Percentiles rank a stretch among this genome's conserved stretches.
Evolutionary conservation across 139 green algal genomes (phyloP).

Genomic region (Chlorella sorokiniana): DNA sequence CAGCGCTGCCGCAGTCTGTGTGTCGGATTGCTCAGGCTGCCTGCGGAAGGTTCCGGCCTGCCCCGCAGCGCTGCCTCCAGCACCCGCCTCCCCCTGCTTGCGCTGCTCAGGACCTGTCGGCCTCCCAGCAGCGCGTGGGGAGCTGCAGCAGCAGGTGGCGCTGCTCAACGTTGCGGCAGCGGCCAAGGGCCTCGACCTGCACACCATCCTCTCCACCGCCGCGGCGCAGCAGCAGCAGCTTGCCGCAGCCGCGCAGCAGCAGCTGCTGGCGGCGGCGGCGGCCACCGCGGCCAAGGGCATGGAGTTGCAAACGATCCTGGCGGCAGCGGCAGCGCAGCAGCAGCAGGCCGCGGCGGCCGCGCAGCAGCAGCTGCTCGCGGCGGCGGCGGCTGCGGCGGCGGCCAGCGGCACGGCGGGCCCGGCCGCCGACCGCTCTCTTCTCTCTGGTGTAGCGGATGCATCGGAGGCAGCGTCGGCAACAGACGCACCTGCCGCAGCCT

Average conservation of each 20-base stretch:
- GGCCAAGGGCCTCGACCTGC: constrained; percentile 23
- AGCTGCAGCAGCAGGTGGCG: constrained; percentile 19
- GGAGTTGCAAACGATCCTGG: constrained; percentile 10
- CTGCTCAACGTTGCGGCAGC: constrained; percentile 18
- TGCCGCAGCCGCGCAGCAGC: constrained; percentile 3
- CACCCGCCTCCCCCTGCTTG: too few species aligned
- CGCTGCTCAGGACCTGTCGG: constrained; percentile 9
- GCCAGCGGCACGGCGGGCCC: too few species aligned
- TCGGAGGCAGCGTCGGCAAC: too few species aligned
- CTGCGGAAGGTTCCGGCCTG: too few species aligned
- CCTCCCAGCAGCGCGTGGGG: neutral
- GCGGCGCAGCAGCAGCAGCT: constrained; percentile 5
- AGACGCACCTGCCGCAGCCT: too few species aligned
- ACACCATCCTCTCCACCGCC: neutral
- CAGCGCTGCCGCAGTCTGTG: too few species aligned
- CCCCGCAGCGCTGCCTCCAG: neutral
- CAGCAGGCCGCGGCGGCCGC: constrained; percentile 8
- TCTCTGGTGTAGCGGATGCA: too few species aligned
- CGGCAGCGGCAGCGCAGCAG: constrained; percentile 1
- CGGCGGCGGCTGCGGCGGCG: neutral
- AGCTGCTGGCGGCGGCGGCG: constrained; percentile 14
- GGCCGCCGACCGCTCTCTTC: too few species aligned
- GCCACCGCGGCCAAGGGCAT: constrained; percentile 20
- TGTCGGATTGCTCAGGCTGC: too few species aligned
- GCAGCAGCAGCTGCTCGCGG: constrained; percentile 1